A percentile compares a stretch with the other conserved stretches of the same genome.
Evolutionary conservation across 1,139 yeast species (phyloP).

Genomic region (Kodamaea derodonti): DNA sequence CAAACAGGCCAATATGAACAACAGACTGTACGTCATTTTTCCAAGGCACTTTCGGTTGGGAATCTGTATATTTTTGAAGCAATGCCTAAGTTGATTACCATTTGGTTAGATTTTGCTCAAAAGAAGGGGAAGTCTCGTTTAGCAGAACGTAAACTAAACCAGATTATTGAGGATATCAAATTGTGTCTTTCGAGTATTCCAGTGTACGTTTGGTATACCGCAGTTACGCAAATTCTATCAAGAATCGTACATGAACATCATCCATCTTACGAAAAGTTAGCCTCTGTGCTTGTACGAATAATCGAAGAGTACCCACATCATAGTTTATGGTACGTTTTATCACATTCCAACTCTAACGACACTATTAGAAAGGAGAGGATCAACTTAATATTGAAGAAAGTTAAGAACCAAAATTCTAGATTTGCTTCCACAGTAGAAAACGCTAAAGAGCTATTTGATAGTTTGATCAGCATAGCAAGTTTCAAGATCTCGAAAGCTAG

Average conservation of each 20-base stretch:
- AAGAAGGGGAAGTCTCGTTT: constrained; percentile 22
- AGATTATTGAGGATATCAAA: constrained; percentile 52
- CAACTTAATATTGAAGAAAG: constrained; percentile 20
- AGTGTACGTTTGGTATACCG: constrained; percentile 73
- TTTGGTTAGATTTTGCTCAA: constrained; percentile 86
- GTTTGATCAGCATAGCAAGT: constrained; percentile 34
- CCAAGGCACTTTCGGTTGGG: constrained; percentile 67
- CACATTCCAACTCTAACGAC: constrained; percentile 69
- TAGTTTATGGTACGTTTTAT: constrained; percentile 79
- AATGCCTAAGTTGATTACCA: constrained; percentile 80
- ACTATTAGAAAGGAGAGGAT: constrained; percentile 52
- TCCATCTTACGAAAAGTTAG: constrained; percentile 54
- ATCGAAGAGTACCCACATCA: constrained; percentile 72
- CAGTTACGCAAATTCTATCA: constrained; percentile 81
- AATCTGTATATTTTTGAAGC: constrained; percentile 75
- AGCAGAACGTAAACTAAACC: constrained; percentile 37
- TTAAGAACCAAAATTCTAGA: constrained; percentile 13
- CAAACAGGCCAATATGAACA: constrained; percentile 63
- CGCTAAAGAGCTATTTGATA: constrained; percentile 33
- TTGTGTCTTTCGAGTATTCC: constrained; percentile 49
- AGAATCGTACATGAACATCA: constrained; percentile 65
- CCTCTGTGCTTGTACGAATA: constrained; percentile 53
- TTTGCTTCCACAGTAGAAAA: constrained; percentile 17
- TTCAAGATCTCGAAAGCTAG: constrained; percentile 34
- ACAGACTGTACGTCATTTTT: constrained; percentile 60